A percentile compares a stretch with the other conserved stretches of the same genome.
These are phyloP conservation scores for Bipolaris bicolor DNA, from an alignment of 2,329 filamentous ascomycete species.

Conservation along the genomic window DNA sequence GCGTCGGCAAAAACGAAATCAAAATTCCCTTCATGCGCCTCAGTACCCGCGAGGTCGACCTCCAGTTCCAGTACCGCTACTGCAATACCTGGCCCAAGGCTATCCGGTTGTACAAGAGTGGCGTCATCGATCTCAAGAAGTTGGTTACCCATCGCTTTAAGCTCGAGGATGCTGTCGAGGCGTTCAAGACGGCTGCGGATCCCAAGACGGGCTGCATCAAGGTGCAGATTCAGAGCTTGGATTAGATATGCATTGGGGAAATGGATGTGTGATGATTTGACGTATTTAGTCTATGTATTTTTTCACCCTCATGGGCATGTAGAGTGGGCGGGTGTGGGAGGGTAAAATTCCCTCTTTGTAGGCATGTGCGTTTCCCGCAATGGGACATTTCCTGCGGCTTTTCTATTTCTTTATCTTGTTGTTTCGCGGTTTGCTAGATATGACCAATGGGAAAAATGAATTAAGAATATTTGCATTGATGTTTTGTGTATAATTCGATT, in stretches of 20 bases:
- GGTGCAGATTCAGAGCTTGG: constrained; percentile 82
- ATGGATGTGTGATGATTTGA: constrained; percentile 2
- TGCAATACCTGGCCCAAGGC: constrained; percentile 95
- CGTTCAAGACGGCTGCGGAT: constrained; percentile 87
- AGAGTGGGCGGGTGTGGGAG: neutral
- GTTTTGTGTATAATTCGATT: too few relatives aligned
- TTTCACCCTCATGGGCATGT: neutral
- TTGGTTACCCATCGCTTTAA: constrained; percentile 86
- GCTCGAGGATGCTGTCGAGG: constrained; percentile 85
- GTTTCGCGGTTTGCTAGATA: too few relatives aligned
- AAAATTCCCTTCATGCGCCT: constrained; percentile 94
- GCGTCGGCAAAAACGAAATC: constrained; percentile 94
- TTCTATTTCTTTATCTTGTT: too few relatives aligned
- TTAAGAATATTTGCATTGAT: too few relatives aligned
- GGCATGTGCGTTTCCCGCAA: too few relatives aligned
- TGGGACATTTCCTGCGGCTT: too few relatives aligned
- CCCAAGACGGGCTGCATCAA: constrained; percentile 96
- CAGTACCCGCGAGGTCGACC: constrained; percentile 87
- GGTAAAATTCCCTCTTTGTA: too few relatives aligned
- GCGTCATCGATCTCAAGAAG: constrained; percentile 78
- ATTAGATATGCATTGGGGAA: constrained; percentile 17
- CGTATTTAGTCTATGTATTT: neutral
- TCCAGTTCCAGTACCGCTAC: constrained; percentile 97
- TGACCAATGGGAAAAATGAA: too few relatives aligned
- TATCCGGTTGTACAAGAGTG: constrained; percentile 84